Evolutionary conservation across 2,329 filamentous ascomycete genomes (phyloP).

Genomic region (Penicillium oxalicum): DNA sequence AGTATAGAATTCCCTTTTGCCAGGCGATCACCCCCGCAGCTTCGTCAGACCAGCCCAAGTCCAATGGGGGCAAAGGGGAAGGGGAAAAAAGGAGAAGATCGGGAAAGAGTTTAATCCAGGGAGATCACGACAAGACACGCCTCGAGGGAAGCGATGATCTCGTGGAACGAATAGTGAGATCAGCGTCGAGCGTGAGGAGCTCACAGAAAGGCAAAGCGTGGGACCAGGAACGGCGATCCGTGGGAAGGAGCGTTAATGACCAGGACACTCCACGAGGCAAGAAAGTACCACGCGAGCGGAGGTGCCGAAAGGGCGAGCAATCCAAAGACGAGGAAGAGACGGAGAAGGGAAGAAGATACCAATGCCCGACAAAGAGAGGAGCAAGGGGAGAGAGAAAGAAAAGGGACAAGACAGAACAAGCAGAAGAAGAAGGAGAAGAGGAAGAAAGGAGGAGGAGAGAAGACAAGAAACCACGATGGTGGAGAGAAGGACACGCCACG

Average conservation of each 20-base stretch:
- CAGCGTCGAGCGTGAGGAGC: slow-evolving; percentile 8
- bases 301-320: too few species aligned
- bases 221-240: slow-evolving; percentile 5
- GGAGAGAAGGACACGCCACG: too few species aligned
- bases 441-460: not conserved
- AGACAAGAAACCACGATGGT: too few species aligned
- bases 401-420: too few species aligned
- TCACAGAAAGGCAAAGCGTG: slow-evolving; percentile 5
- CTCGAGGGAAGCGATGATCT: slow-evolving; percentile 11
- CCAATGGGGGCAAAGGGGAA: not conserved
- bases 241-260: slow-evolving; percentile 1
- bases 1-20: not conserved
- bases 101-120: slow-evolving; percentile 6
- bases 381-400: too few species aligned
- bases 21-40: too few species aligned
- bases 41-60: not conserved
- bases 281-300: too few species aligned
- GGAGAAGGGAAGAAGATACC: not conserved
- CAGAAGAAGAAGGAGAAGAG: not conserved
- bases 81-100: not conserved
- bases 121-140: slow-evolving; percentile 5
- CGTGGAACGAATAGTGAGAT: slow-evolving; percentile 21
- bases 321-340: not conserved
- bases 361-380: not conserved
- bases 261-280: too few species aligned